phyloP scores from a whole-genome alignment of 768 basidiomycete genomes.

The Trametes villosa region DNA sequence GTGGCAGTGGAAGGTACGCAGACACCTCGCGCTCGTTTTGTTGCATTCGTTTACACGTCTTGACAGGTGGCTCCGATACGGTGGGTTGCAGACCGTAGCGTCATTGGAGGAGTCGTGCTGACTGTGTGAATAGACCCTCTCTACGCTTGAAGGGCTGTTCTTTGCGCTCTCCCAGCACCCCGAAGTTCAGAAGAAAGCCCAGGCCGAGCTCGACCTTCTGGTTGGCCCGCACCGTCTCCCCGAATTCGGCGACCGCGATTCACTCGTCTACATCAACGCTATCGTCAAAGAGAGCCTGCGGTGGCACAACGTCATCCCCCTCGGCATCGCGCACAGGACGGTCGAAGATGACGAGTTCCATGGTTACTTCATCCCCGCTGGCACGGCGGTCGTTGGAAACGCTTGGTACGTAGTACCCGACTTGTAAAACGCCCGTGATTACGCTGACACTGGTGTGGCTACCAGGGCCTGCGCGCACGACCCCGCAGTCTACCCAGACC shows the following conservation, averaged over 20 bases:
- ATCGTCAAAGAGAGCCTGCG: constrained; percentile 16
- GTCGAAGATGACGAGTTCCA: constrained; percentile 28
- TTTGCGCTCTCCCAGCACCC: constrained; percentile 11
- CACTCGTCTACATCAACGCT: constrained; percentile 15
- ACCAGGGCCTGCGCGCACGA: constrained; percentile 74
- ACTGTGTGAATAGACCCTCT: neutral
- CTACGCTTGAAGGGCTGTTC: constrained; percentile 6
- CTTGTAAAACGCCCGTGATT: neutral
- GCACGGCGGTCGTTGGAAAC: constrained; percentile 28
- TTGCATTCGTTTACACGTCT: neutral
- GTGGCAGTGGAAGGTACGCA: neutral
- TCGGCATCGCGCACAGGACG: constrained; percentile 33
- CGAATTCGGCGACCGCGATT: constrained; percentile 3
- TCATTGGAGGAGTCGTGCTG: neutral
- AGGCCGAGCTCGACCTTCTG: constrained; percentile 12
- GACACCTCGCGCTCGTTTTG: too few species aligned
- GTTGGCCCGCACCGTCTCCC: constrained; percentile 16
- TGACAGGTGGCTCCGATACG: constrained; percentile 8
- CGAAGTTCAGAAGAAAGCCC: constrained; percentile 10
- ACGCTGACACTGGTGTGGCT: neutral
- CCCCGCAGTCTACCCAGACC: constrained; percentile 82
- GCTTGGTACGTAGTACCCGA: constrained; percentile 25
- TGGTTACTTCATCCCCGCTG: constrained; percentile 28
- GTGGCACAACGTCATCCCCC: constrained; percentile 15
- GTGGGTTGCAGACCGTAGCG: neutral